Percentiles rank a stretch among this genome's conserved stretches.
Evolutionary conservation across 2,329 filamentous ascomycete genomes (phyloP).

Genomic region (Xylariaceae sp.): DNA sequence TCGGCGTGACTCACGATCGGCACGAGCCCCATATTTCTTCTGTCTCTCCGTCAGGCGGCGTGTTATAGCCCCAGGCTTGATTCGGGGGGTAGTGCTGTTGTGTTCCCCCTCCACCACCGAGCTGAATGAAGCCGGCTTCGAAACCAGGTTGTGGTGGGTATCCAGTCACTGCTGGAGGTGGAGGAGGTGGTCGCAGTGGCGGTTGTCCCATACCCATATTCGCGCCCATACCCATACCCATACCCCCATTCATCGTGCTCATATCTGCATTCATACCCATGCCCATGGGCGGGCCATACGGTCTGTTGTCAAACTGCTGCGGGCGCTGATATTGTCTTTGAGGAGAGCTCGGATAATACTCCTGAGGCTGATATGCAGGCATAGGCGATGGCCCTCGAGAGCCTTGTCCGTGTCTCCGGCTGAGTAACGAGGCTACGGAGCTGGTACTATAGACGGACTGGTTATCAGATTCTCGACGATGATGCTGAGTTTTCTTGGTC

Average conservation of each 20-base stretch:
- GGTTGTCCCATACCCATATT: constrained; percentile 9
- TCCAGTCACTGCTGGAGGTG: constrained; percentile 11
- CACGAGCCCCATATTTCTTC: constrained; percentile 13
- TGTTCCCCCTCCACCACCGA: constrained; percentile 18
- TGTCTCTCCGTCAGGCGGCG: constrained; percentile 5
- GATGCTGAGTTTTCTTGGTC: constrained; percentile 20
- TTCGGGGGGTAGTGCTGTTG: constrained; percentile 14
- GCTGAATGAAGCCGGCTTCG: constrained; percentile 28
- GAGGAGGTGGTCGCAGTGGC: constrained; percentile 7
- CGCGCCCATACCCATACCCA: background rate
- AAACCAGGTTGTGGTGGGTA: constrained; percentile 21
- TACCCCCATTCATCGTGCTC: background rate
- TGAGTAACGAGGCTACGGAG: constrained; percentile 12
- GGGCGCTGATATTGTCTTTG: constrained; percentile 6
- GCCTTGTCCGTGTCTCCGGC: constrained; percentile 9
- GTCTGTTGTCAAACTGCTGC: constrained; percentile 14
- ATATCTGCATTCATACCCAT: background rate
- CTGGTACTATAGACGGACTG: constrained; percentile 16
- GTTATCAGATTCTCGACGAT: constrained; percentile 13
- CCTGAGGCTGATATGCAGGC: constrained; percentile 6
- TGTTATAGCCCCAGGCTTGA: constrained; percentile 16
- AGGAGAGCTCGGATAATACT: constrained; percentile 6
- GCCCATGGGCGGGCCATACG: constrained; percentile 10
- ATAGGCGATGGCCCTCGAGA: constrained; percentile 10
- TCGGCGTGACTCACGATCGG: background rate